Conservation (phyloP, 495 filamentous ascomycete species). For the Podospora pseudopauciseta region DNA sequence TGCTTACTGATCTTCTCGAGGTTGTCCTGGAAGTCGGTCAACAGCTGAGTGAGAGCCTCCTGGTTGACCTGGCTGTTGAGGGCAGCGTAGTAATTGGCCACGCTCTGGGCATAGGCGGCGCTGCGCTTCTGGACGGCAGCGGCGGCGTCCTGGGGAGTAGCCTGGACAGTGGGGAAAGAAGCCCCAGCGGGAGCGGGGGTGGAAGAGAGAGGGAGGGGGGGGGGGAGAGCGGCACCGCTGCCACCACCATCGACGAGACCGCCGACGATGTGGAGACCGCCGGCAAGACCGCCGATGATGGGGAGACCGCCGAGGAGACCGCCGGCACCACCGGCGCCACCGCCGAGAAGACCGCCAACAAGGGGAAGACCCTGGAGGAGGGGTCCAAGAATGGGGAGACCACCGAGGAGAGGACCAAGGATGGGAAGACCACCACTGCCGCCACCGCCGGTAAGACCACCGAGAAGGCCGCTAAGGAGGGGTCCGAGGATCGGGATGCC, state of each 20-base stretch:
- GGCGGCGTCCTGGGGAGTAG: background rate
- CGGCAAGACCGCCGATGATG: background rate
- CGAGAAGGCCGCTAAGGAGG: background rate
- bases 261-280: background rate
- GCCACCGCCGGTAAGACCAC: background rate
- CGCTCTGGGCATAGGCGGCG: background rate
- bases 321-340: background rate
- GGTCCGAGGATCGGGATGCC: background rate
- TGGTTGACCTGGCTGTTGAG: constrained; percentile 1
- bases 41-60: constrained; percentile 11
- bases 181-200: background rate
- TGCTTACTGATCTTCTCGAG: constrained; percentile 20
- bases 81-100: background rate
- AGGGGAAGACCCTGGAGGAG: background rate
- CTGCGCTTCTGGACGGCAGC: background rate
- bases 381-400: background rate
- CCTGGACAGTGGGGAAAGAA: background rate
- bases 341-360: background rate
- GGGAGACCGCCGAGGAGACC: background rate
- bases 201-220: background rate
- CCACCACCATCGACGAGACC: background rate
- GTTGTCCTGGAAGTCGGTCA: constrained; percentile 12
- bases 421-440: background rate
- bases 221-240: background rate
- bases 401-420: background rate